Evolutionary conservation across 176 grass and related monocot genomes (phyloP), one percentile per base, ranked within the genome.

Genomic region (Oryza rufipogon): DNA sequence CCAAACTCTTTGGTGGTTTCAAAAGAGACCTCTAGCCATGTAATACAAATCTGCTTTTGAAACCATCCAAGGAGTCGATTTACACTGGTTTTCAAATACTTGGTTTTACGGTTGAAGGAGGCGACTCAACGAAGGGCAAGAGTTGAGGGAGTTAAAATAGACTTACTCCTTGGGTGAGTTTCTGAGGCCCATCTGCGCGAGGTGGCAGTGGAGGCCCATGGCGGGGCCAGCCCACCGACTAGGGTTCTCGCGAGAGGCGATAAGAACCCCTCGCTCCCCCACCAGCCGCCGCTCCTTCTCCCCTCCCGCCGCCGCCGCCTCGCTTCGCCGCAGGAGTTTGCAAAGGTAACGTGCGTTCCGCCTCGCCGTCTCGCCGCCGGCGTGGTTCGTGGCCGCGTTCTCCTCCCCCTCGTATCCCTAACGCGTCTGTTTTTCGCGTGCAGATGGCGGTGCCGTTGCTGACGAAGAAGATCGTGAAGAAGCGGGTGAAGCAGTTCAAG

Each of bases 401-500:
- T 33, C 28, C 22, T 8, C 36, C 3, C 3, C 28, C 0, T 5
- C 0, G 52, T 45, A 22, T 39, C 28, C 41, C 47, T 64, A 17
- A 83, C 22, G n/a, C 49, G 60, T n/a, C 66, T 15, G 22, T 41
- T 0, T 80, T 36, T 38, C 4, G 9, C 20, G 19, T 44, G 79
- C 73, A 88, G 83, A 92, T 95, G 93, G 93, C 90, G 80, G 90
- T 92, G 14, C 93, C 93, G 11, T 54, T 92, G 80, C 39, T 95
- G 63, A 84, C 86, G 23, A 86, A 61, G 80, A 88, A 88, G 93
- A 95, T 95, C 82, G 90, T 95, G 77, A 95, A 95, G 90, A 92
- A 92, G 93, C 71, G 93, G 68, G 56, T 92, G 58, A 95, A 95
- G 88, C 68, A 88, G 19, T 95, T 95, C 87, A 92, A 95, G 90